Conservation (phyloP, 345 rosid genomes). For the Gossypioides kirkii region DNA sequence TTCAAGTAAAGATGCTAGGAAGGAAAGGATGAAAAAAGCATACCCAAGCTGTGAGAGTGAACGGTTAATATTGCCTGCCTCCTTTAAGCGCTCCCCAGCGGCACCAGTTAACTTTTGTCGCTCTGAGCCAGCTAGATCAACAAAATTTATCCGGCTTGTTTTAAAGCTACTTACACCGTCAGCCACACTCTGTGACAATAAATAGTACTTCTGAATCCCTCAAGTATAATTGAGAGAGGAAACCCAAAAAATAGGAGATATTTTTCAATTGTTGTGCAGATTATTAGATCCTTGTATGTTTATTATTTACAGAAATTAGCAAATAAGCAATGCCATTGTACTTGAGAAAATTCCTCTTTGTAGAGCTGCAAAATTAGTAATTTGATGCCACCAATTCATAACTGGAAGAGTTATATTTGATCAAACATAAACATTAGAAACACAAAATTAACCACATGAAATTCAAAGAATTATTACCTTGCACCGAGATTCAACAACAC, state of each 20-base stretch:
- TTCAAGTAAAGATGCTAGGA: neutral
- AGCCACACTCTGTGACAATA: constrained; percentile 54
- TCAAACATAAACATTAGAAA: neutral
- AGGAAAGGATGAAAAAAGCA: constrained; percentile 9
- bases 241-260: constrained; percentile 5
- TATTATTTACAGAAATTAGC: neutral
- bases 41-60: constrained; percentile 99
- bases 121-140: constrained; percentile 99
- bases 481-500: constrained; percentile 91
- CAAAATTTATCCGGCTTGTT: constrained; percentile 96
- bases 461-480: constrained; percentile 48
- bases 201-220: constrained; percentile 16
- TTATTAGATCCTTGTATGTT: constrained; percentile 1
- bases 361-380: neutral
- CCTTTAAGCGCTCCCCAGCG: constrained; percentile 94
- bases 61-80: constrained; percentile 96
- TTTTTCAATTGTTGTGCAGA: neutral
- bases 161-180: constrained; percentile 88
- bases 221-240: constrained; percentile 3
- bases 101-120: constrained; percentile 94
- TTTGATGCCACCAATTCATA: neutral
- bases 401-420: neutral
- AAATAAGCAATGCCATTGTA: neutral
- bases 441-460: neutral
- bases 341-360: neutral